Conservation (phyloP, 805 yeast species). For the Saccharomyces paradoxus region DNA sequence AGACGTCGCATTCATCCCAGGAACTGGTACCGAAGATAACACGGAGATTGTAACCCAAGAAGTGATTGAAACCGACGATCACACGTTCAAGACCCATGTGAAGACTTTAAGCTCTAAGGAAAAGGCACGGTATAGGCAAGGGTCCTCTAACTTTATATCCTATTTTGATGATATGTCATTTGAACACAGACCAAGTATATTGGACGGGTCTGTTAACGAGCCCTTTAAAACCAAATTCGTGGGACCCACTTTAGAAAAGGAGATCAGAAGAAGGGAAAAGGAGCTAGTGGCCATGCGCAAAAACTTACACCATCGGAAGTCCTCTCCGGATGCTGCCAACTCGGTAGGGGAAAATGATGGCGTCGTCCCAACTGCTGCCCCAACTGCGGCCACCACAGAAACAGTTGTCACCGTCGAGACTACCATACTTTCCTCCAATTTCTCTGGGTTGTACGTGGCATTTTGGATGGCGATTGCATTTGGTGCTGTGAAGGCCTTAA, state of each 20-base stretch:
- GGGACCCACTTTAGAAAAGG: constrained; percentile 27
- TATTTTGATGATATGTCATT: constrained; percentile 50
- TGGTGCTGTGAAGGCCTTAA: constrained; percentile 43
- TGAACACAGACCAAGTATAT: constrained; percentile 37
- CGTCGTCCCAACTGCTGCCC: background rate
- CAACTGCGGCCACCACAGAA: background rate
- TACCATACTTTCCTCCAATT: constrained; percentile 25
- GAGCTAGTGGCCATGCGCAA: background rate
- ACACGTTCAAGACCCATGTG: constrained; percentile 6
- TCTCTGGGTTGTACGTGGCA: constrained; percentile 74
- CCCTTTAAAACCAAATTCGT: constrained; percentile 22
- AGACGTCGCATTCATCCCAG: background rate
- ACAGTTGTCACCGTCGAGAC: background rate
- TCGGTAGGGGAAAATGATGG: background rate
- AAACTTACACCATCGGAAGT: background rate
- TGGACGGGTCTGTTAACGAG: constrained; percentile 38
- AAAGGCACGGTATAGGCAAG: constrained; percentile 16
- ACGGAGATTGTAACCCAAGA: background rate
- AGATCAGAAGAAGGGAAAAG: constrained; percentile 10
- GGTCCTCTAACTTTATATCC: constrained; percentile 33
- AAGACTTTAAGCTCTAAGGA: constrained; percentile 16
- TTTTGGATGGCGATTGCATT: constrained; percentile 65
- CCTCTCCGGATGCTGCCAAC: background rate
- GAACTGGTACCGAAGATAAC: background rate
- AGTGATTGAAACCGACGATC: background rate